These are phyloP conservation scores for Cunninghamia lanceolata DNA, from an alignment of 75 land plant species.

Conservation along the genomic window DNA sequence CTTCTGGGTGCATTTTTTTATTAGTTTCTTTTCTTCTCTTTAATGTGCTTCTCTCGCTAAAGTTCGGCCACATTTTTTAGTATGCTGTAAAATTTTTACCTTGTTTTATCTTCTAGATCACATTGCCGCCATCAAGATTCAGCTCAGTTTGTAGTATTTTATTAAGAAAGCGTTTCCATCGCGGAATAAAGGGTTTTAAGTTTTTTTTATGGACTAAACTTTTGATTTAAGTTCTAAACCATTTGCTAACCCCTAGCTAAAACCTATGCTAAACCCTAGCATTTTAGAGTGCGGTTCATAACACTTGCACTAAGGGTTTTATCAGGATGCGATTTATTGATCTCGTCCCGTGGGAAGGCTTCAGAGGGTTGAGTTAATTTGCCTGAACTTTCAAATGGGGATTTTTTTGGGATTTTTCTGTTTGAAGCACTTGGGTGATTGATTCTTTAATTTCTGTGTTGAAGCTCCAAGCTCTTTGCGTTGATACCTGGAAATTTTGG, in stretches of 20 bases:
- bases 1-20: too few species aligned
- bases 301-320: neutral
- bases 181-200: neutral
- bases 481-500: too few species aligned
- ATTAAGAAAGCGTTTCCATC: neutral
- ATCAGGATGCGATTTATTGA: neutral
- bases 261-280: neutral
- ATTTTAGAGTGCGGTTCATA: neutral
- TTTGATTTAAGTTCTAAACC: neutral
- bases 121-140: neutral
- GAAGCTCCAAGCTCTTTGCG: too few species aligned
- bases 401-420: too few species aligned
- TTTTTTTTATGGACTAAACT: neutral
- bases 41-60: too few species aligned
- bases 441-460: neutral
- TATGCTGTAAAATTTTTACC: too few species aligned
- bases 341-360: neutral
- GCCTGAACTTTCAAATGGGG: neutral
- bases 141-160: neutral
- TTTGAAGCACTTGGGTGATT: too few species aligned
- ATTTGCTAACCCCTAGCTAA: neutral
- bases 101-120: neutral
- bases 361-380: neutral
- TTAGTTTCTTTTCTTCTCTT: too few species aligned
- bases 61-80: too few species aligned